phyloP scores from a whole-genome alignment of 225 moss, liverwort and hornwort genomes.

The Sphagnum contortum region DNA sequence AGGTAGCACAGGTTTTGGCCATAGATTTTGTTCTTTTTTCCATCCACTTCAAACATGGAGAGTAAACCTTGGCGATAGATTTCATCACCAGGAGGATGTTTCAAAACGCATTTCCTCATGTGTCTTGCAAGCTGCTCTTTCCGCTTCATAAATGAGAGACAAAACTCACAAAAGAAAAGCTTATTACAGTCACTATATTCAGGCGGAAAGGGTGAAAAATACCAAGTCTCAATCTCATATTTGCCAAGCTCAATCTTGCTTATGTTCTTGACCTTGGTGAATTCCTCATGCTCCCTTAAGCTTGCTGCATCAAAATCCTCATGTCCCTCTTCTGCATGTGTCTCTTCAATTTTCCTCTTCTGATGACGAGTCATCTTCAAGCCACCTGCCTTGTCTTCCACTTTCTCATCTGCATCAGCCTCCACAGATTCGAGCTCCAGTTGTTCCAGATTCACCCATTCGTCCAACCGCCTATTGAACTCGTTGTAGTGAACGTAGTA shows the following conservation, averaged over 20 bases:
- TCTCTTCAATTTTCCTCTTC: too few species aligned
- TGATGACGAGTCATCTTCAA: too few species aligned
- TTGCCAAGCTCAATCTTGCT: constrained; percentile 60
- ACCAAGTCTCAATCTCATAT: constrained; percentile 97
- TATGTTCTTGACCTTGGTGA: constrained; percentile 95
- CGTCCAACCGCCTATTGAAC: too few species aligned
- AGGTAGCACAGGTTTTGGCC: constrained; percentile 86
- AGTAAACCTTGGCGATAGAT: constrained; percentile 59
- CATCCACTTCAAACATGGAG: constrained; percentile 97
- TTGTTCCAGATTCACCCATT: too few species aligned
- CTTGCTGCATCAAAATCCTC: too few species aligned
- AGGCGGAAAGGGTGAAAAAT: constrained; percentile 89
- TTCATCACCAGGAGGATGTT: constrained; percentile 86
- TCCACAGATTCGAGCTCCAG: too few species aligned
- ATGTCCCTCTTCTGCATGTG: too few species aligned
- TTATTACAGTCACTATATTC: constrained; percentile 82
- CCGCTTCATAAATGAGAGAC: constrained; percentile 93
- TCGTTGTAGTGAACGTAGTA: too few species aligned
- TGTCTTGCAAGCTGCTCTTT: constrained; percentile 27
- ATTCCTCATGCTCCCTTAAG: constrained; percentile 71
- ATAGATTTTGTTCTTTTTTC: constrained; percentile 79
- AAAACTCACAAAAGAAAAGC: constrained; percentile 88
- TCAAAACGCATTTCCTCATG: constrained; percentile 66
- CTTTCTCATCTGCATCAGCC: too few species aligned
- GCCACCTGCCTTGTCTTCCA: too few species aligned